Percentiles rank a stretch among this genome's conserved stretches.
Conservation (phyloP, 2,329 filamentous ascomycete species). For the Ophiostoma ulmi region DNA sequence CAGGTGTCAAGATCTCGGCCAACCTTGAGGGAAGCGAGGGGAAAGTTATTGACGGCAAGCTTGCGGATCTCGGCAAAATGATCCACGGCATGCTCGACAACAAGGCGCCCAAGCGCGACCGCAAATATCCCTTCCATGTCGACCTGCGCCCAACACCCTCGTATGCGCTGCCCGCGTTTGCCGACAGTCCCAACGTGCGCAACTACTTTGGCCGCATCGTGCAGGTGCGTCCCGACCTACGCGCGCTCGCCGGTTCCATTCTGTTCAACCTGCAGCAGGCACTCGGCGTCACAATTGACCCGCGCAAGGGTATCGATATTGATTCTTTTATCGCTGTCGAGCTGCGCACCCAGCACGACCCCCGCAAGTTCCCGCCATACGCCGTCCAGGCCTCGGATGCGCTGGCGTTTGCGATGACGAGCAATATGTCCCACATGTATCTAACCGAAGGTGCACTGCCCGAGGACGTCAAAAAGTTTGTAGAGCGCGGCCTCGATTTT, state of each 20-base stretch:
- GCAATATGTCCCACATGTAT: slow-evolving; percentile 37
- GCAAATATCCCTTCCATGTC: slow-evolving; percentile 35
- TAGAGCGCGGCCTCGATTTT: slow-evolving; percentile 35
- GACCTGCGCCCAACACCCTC: slow-evolving; percentile 31
- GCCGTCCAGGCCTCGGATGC: slow-evolving; percentile 34
- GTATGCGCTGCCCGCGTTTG: slow-evolving; percentile 34
- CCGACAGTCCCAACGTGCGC: slow-evolving; percentile 33
- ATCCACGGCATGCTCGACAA: slow-evolving; percentile 32
- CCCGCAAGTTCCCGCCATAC: slow-evolving; percentile 31
- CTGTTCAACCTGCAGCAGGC: slow-evolving; percentile 35
- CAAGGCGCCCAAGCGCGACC: slow-evolving; percentile 29
- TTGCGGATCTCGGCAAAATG: slow-evolving; percentile 26
- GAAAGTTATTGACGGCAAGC: slow-evolving; percentile 30
- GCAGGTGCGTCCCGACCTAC: slow-evolving; percentile 35
- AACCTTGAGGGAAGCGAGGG: slow-evolving; percentile 25
- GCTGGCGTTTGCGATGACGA: slow-evolving; percentile 32
- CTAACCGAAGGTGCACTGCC: slow-evolving; percentile 40
- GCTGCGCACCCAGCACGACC: slow-evolving; percentile 36
- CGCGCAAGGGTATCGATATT: slow-evolving; percentile 28
- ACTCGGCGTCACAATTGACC: slow-evolving; percentile 31
- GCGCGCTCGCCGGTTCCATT: slow-evolving; percentile 35
- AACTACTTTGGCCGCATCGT: slow-evolving; percentile 39
- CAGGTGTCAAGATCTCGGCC: slow-evolving; percentile 20
- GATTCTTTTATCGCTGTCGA: slow-evolving; percentile 35
- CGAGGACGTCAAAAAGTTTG: slow-evolving; percentile 37